A percentile compares a stretch with the other conserved stretches of the same genome.
Evolutionary conservation across 2,329 filamentous ascomycete genomes (phyloP).

Genomic region (Phoma sp.): DNA sequence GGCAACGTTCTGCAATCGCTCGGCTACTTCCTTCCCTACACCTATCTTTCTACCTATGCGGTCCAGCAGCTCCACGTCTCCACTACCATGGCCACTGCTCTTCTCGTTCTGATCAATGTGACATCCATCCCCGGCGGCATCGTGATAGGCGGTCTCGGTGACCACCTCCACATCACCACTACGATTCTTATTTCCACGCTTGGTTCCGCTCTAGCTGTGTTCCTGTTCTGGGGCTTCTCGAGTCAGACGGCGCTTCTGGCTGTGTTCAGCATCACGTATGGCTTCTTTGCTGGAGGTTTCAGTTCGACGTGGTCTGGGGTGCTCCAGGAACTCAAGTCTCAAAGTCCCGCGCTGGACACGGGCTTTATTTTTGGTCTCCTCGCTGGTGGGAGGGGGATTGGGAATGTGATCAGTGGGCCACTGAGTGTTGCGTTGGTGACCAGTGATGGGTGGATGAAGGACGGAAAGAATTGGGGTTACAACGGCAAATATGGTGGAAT

Average conservation of each 20-base stretch:
- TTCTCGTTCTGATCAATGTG: slow-evolving; percentile 46
- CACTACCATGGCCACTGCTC: slow-evolving; percentile 34
- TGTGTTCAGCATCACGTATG: slow-evolving; percentile 42
- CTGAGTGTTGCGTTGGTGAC: slow-evolving; percentile 55
- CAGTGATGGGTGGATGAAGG: slow-evolving; percentile 11
- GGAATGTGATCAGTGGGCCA: slow-evolving; percentile 58
- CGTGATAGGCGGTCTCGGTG: slow-evolving; percentile 48
- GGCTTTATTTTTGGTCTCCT: slow-evolving; percentile 57
- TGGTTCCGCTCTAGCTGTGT: slow-evolving; percentile 50
- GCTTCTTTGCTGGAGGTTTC: slow-evolving; percentile 43
- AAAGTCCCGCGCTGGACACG: slow-evolving; percentile 43
- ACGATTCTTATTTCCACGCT: slow-evolving; percentile 52
- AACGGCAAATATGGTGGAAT: slow-evolving; percentile 52
- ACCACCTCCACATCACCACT: slow-evolving; percentile 51
- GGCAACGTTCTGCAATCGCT: slow-evolving; percentile 47
- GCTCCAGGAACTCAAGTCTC: slow-evolving; percentile 37
- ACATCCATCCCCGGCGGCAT: slow-evolving; percentile 45
- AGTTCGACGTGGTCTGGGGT: slow-evolving; percentile 36
- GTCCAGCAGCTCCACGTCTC: slow-evolving; percentile 34
- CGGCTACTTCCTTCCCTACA: slow-evolving; percentile 50
- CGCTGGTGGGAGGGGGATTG: slow-evolving; percentile 57
- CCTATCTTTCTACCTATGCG: slow-evolving; percentile 50
- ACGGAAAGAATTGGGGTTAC: slow-evolving; percentile 36
- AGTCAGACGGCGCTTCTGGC: slow-evolving; percentile 43
- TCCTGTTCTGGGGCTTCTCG: slow-evolving; percentile 57